These are phyloP conservation scores for Macadamia tetraphylla DNA, from an alignment of 164 flowering plant genomes.

Conservation along the genomic window DNA sequence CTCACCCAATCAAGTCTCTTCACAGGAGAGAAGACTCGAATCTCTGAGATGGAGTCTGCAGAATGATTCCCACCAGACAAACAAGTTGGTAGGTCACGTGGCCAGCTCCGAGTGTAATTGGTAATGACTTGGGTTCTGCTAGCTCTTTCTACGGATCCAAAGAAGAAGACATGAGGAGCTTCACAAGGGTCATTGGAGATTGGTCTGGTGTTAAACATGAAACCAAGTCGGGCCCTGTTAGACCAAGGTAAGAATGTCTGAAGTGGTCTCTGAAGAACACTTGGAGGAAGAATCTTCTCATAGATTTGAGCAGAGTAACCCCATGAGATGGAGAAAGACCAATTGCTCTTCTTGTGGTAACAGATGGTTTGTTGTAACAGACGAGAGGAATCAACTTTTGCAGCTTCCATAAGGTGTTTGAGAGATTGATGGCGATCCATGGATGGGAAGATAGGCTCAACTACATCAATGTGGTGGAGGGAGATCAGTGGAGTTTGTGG, in stretches of 20 bases:
- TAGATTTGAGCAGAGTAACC: constrained; percentile 64
- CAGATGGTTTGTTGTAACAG: constrained; percentile 62
- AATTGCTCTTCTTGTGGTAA: constrained; percentile 47
- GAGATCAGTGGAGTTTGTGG: constrained; percentile 50
- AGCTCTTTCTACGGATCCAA: constrained; percentile 26
- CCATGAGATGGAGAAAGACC: constrained; percentile 74
- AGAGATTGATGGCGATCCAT: constrained; percentile 41
- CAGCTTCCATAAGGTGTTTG: constrained; percentile 44
- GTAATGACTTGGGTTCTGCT: constrained; percentile 16
- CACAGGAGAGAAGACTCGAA: constrained; percentile 38
- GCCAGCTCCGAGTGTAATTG: constrained; percentile 25
- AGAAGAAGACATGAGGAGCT: constrained; percentile 53
- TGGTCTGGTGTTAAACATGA: constrained; percentile 47
- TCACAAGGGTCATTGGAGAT: constrained; percentile 40
- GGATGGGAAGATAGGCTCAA: constrained; percentile 59
- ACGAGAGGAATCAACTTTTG: constrained; percentile 35
- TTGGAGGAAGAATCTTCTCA: constrained; percentile 39
- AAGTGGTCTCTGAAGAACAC: constrained; percentile 36
- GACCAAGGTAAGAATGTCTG: constrained; percentile 57
- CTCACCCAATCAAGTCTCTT: constrained; percentile 17
- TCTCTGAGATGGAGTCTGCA: constrained; percentile 30
- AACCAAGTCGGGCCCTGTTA: constrained; percentile 17
- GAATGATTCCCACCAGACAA: constrained; percentile 36
- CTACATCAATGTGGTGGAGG: constrained; percentile 62
- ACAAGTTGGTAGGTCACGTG: constrained; percentile 34